phyloP scores from a whole-genome alignment of 257 asterid species.

The Striga asiatica region DNA sequence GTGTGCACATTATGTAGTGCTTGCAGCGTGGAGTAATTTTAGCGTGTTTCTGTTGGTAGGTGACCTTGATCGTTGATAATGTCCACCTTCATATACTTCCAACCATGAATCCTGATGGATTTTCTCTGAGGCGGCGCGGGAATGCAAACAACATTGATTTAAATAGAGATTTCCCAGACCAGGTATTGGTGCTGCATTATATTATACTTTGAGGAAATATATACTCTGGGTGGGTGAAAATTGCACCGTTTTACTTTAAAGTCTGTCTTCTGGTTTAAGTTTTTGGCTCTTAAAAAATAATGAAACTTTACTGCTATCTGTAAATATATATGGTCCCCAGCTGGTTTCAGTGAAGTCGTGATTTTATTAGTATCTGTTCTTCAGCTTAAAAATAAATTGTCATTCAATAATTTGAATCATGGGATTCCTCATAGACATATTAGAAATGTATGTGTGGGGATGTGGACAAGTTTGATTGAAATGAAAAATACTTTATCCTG shows the following conservation, averaged over 20 bases:
- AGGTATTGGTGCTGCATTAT: constrained; percentile 36
- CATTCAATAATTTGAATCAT: not conserved
- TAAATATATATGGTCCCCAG: not conserved
- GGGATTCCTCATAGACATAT: not conserved
- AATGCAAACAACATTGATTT: constrained; percentile 66
- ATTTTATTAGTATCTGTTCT: not conserved
- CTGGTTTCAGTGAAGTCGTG: not conserved
- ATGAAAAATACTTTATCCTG: not conserved
- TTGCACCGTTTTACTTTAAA: not conserved
- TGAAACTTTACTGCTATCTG: not conserved
- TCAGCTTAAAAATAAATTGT: not conserved
- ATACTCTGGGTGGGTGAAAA: not conserved
- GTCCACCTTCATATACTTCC: constrained; percentile 86
- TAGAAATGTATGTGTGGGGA: not conserved
- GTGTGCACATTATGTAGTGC: not conserved
- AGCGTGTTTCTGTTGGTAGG: constrained; percentile 29
- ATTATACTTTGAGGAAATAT: not conserved
- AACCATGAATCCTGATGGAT: constrained; percentile 82
- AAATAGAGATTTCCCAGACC: constrained; percentile 87
- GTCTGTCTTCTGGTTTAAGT: not conserved
- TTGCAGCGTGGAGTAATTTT: not conserved
- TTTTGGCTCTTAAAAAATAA: not conserved
- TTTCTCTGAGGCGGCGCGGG: constrained; percentile 46
- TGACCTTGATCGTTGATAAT: constrained; percentile 54
- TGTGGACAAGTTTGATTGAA: not conserved